Evolutionary conservation across 1,139 yeast species (phyloP).

Genomic region (Sugiyamaella sp.): DNA sequence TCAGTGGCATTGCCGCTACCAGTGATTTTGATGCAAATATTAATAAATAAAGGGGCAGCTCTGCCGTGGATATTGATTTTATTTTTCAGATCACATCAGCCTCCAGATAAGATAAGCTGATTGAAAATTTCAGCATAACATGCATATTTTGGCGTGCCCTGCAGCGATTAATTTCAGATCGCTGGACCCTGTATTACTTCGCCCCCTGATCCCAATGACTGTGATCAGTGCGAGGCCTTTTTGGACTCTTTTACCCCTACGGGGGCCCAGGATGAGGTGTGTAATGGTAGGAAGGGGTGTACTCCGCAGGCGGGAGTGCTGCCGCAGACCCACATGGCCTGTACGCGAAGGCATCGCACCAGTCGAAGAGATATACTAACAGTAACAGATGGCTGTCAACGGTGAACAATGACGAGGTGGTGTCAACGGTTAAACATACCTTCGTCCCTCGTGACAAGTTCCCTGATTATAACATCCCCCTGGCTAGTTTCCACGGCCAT

Average conservation of each 20-base stretch:
- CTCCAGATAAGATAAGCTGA: not conserved
- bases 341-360: not conserved
- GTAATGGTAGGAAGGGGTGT: too few relatives aligned
- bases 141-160: slow-evolving; percentile 13
- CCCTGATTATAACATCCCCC: slow-evolving; percentile 69
- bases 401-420: too few relatives aligned
- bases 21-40: not conserved
- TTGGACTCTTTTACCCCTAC: too few relatives aligned
- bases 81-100: too few relatives aligned
- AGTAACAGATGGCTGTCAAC: not conserved
- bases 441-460: slow-evolving; percentile 39
- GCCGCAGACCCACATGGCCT: not conserved
- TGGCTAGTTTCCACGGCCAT: slow-evolving; percentile 89
- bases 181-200: not conserved
- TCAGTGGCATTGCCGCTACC: slow-evolving; percentile 68
- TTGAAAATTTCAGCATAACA: slow-evolving; percentile 3
- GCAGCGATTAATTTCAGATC: slow-evolving; percentile 6
- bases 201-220: not conserved
- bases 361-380: not conserved
- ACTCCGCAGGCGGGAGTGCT: not conserved
- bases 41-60: slow-evolving; percentile 8
- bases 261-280: too few relatives aligned
- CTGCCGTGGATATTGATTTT: too few relatives aligned
- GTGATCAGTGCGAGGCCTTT: not conserved
- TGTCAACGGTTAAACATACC: not conserved